Conservation (phyloP, 768 basidiomycete species). For the Crucibulum laeve region DNA sequence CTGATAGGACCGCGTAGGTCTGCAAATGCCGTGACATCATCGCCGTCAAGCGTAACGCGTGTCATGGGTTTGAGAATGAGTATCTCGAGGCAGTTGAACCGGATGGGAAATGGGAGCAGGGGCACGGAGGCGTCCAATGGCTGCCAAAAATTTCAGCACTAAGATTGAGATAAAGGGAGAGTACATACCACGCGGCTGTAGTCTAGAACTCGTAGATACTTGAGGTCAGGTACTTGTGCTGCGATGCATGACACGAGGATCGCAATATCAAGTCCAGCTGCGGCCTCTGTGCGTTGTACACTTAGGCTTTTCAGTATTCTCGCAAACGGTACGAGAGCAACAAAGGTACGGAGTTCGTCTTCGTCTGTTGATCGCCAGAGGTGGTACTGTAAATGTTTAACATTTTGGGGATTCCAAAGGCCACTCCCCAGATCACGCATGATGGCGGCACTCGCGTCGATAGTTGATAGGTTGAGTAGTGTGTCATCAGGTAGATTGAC, state of each 20-base stretch:
- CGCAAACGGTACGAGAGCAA: constrained; percentile 11
- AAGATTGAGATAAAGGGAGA: background rate
- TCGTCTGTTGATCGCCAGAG: constrained; percentile 10
- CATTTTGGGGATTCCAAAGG: constrained; percentile 8
- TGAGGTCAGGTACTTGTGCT: constrained; percentile 15
- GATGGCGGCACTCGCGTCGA: constrained; percentile 12
- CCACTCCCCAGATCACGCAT: constrained; percentile 11
- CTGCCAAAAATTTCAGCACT: constrained; percentile 5
- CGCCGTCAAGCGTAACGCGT: constrained; percentile 5
- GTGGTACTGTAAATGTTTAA: constrained; percentile 13
- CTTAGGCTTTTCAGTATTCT: constrained; percentile 14
- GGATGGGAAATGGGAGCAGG: constrained; percentile 11
- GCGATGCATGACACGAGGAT: constrained; percentile 14
- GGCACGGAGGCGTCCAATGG: constrained; percentile 13
- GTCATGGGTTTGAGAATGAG: constrained; percentile 13
- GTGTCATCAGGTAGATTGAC: constrained; percentile 8
- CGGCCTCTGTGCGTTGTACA: constrained; percentile 9
- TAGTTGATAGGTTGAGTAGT: constrained; percentile 8
- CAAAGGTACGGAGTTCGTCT: constrained; percentile 15
- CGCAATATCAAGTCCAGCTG: constrained; percentile 12
- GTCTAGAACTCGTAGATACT: constrained; percentile 17
- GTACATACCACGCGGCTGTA: constrained; percentile 12
- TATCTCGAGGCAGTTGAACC: constrained; percentile 12
- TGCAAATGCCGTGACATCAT: constrained; percentile 5
- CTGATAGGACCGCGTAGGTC: constrained; percentile 8